Percentiles rank a stretch among this genome's conserved stretches.
Conservation (phyloP, 75 land plant genomes). For the Pseudotsuga menziesii region DNA sequence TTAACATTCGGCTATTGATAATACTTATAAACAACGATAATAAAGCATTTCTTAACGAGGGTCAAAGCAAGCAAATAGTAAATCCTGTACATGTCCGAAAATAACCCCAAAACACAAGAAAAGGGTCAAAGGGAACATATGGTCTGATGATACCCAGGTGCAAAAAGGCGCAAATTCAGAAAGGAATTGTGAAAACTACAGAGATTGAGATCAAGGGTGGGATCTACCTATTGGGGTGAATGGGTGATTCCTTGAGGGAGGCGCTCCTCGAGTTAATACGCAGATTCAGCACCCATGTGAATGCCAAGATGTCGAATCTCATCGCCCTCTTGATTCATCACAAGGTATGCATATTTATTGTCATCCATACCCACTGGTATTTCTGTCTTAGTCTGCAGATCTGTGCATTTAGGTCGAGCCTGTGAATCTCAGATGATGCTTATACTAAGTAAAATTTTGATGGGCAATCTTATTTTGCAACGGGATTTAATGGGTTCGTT, state of each 20-base stretch:
- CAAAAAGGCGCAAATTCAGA: too few relatives aligned
- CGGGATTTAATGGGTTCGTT: not conserved
- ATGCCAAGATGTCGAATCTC: conserved; percentile 6
- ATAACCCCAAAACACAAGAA: too few relatives aligned
- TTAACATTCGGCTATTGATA: too few relatives aligned
- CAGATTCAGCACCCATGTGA: conserved; percentile 2
- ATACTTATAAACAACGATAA: too few relatives aligned
- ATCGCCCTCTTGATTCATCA: conserved; percentile 6
- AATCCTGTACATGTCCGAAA: too few relatives aligned
- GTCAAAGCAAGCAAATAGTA: too few relatives aligned
- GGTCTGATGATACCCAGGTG: too few relatives aligned
- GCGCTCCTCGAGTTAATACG: not conserved
- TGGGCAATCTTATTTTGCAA: not conserved
- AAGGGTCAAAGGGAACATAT: too few relatives aligned
- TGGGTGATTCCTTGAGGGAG: conserved; percentile 6
- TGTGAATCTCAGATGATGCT: not conserved
- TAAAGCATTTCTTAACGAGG: too few relatives aligned
- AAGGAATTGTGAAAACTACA: too few relatives aligned
- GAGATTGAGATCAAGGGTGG: too few relatives aligned
- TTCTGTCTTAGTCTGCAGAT: not conserved
- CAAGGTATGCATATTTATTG: not conserved
- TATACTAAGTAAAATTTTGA: not conserved
- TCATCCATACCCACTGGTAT: too few relatives aligned
- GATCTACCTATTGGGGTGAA: not conserved
- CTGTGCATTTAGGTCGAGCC: not conserved